Evolutionary conservation across 306 rosid genomes (phyloP).

Genomic region (Malus fusca): DNA sequence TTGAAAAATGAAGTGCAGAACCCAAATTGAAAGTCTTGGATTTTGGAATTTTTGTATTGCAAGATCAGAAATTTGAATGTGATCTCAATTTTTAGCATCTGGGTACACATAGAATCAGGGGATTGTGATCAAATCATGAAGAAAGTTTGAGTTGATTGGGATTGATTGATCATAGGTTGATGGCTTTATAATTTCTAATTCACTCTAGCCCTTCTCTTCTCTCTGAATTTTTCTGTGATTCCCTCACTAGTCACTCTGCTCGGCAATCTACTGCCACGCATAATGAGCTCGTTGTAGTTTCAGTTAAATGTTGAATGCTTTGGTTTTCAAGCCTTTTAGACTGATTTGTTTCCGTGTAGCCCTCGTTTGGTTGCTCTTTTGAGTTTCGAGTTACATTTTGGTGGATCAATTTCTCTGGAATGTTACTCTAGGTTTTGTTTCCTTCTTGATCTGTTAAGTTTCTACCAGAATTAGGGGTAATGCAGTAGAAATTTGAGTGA

Average conservation of each 20-base stretch:
- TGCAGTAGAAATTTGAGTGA: neutral
- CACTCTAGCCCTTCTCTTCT: neutral
- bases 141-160: neutral
- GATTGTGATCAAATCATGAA: neutral
- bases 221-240: neutral
- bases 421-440: too few relatives aligned
- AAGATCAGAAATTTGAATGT: neutral
- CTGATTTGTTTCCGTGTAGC: neutral
- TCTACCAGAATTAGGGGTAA: too few relatives aligned
- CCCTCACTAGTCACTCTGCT: neutral
- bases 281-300: neutral
- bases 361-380: too few relatives aligned
- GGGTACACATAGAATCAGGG: neutral
- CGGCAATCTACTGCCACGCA: neutral
- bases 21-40: neutral
- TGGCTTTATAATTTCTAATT: too few relatives aligned
- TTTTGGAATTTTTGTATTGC: neutral
- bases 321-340: neutral
- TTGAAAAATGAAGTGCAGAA: neutral
- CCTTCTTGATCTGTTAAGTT: too few relatives aligned
- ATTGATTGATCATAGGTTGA: neutral
- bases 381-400: too few relatives aligned
- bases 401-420: too few relatives aligned
- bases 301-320: neutral
- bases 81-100: constrained; percentile 2